A percentile compares a stretch with the other conserved stretches of the same genome.
Conservation (phyloP, 495 filamentous ascomycete genomes). For the Corynascus novoguineensis region DNA sequence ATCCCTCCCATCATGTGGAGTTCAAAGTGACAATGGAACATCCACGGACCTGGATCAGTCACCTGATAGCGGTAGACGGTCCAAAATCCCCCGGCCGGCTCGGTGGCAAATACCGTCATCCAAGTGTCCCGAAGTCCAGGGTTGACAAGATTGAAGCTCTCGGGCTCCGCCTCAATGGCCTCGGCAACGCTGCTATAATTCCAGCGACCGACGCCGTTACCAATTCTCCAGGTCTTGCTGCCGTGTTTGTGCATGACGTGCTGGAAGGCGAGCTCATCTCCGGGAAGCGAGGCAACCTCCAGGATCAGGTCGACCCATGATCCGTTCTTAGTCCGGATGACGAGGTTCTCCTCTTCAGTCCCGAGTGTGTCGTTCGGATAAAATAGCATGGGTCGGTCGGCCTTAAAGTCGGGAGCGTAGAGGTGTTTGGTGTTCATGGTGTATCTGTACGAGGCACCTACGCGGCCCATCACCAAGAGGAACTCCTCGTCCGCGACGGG, state of each 20-base stretch:
- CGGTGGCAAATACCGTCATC: too few species aligned
- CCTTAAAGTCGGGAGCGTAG: neutral
- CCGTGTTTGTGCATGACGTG: slow-evolving; percentile 62
- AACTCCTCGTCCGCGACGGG: neutral
- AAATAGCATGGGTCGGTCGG: neutral
- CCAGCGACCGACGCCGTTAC: slow-evolving; percentile 37
- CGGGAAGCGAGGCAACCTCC: neutral
- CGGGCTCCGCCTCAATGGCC: neutral
- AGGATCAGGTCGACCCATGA: neutral
- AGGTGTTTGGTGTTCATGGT: neutral
- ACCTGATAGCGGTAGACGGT: neutral
- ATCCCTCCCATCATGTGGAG: slow-evolving; percentile 53
- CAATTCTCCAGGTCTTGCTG: slow-evolving; percentile 55
- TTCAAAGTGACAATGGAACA: neutral
- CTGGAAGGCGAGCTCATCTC: slow-evolving; percentile 31
- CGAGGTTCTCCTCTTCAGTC: neutral
- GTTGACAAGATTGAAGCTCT: neutral
- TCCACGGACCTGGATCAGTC: neutral
- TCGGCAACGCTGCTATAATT: neutral
- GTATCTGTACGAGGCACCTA: neutral
- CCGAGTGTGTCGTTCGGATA: neutral
- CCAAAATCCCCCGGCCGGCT: neutral
- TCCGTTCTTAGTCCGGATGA: neutral
- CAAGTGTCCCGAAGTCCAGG: too few species aligned
- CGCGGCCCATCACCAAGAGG: neutral